These are phyloP conservation scores for Microbotryum saponariae DNA, from an alignment of 1,284 basidiomycete species.

Conservation along the genomic window DNA sequence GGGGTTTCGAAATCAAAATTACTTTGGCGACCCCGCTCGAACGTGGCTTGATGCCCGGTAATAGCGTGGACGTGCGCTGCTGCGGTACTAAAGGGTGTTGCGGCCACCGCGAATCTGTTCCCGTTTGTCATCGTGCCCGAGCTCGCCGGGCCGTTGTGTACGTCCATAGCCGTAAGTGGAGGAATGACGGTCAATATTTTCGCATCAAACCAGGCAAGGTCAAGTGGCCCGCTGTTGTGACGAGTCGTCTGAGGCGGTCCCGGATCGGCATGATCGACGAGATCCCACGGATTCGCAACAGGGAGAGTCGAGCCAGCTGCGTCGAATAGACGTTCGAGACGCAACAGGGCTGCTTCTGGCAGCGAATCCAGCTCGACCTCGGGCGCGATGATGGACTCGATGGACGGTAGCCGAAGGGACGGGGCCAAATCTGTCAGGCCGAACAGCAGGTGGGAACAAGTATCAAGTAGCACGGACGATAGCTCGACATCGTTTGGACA, in stretches of 20 bases:
- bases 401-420: not conserved
- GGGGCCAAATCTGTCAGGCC: constrained; percentile 14
- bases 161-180: constrained; percentile 25
- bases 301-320: not conserved
- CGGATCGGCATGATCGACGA: constrained; percentile 26
- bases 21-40: constrained; percentile 20
- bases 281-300: constrained; percentile 27
- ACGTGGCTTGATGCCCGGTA: not conserved
- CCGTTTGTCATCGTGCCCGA: not conserved
- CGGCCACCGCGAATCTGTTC: not conserved
- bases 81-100: too few relatives aligned
- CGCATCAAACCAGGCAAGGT: constrained; percentile 27
- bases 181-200: constrained; percentile 19
- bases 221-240: constrained; percentile 29
- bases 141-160: constrained; percentile 5
- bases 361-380: constrained; percentile 5
- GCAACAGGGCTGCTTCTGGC: constrained; percentile 15
- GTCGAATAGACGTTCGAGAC: constrained; percentile 25
- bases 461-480: constrained; percentile 20
- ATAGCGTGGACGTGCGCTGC: not conserved
- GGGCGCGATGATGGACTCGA: constrained; percentile 8
- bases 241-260: not conserved
- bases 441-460: constrained; percentile 21
- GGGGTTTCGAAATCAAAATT: constrained; percentile 34
- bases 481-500: constrained; percentile 1